Evolutionary conservation across 768 basidiomycete genomes (phyloP).

Genomic region (Lentinus tigrinus): DNA sequence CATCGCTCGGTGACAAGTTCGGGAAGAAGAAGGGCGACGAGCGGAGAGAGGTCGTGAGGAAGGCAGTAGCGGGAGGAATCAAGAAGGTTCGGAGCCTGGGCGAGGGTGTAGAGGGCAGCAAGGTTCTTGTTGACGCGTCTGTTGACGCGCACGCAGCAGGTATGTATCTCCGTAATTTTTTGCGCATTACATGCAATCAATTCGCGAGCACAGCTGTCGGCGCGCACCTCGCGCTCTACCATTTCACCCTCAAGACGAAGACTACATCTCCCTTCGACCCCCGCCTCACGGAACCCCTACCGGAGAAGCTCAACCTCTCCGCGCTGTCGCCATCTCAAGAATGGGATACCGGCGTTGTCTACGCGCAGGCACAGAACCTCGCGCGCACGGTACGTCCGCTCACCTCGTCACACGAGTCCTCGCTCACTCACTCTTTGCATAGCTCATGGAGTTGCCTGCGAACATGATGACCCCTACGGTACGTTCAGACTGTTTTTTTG

Average conservation of each 20-base stretch:
- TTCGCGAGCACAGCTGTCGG: conserved; percentile 57
- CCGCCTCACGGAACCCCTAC: conserved; percentile 48
- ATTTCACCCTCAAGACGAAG: conserved; percentile 76
- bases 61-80: conserved; percentile 69
- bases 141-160: conserved; percentile 77
- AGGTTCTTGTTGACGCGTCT: conserved; percentile 62
- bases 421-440: not conserved
- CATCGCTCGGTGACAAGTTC: conserved; percentile 24
- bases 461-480: conserved; percentile 87
- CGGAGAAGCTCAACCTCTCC: conserved; percentile 48
- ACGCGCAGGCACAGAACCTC: conserved; percentile 77
- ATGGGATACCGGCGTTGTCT: conserved; percentile 74
- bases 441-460: conserved; percentile 84
- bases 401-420: too few relatives aligned
- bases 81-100: conserved; percentile 61
- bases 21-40: conserved; percentile 28
- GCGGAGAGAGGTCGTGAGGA: conserved; percentile 66
- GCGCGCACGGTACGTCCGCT: conserved; percentile 61
- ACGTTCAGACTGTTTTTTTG: too few relatives aligned
- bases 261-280: conserved; percentile 68
- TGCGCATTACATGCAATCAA: not conserved
- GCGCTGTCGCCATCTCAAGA: conserved; percentile 47
- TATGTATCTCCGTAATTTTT: conserved; percentile 31
- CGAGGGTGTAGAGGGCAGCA: conserved; percentile 52
- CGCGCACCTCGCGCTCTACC: conserved; percentile 70